Evolutionary conservation across 2,329 filamentous ascomycete species (phyloP), one percentile per base, ranked within the genome.

Genomic region (Alternaria metachromatica): DNA sequence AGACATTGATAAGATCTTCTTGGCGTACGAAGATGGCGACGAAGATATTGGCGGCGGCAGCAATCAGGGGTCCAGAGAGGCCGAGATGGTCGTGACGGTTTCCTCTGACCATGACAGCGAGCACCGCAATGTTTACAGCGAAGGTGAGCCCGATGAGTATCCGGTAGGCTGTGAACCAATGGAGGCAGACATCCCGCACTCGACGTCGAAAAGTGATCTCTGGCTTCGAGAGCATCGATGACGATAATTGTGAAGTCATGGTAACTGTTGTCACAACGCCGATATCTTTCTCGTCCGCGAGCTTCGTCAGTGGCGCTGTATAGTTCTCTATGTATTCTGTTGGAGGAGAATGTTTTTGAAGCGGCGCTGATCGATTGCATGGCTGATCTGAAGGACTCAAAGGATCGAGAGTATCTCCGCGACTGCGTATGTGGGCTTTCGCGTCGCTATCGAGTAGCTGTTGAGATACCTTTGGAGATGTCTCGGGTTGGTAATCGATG

Each of bases 1-100:
- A 68, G 5, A 62, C 7, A 59, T 80, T 80, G 65, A 79, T 65
- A 6, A 78, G 43, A 18, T 75, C 74, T 51, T 80, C 79, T 46
- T 80, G 75, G 3, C 79, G 75, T 8, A 76, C 57, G 7, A 78
- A 23, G 6, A 80, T 71, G n/a, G 76, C 66, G 18, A 69, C 64
- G 23, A 74, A 64, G 45, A 80, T 62, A 62, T 83, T 82, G 54
- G 72, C 60, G 3, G 79, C 75, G 5, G 77, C 74, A 4, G 75
- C 76, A 15, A 75, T 75, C 3, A 74, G 64, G 6, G 62, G n/a
- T 4, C 43, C 33, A 6, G 63, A 21, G 2, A 60, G 57, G 4
- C 56, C n/a, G 10, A 62, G 4, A 6, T 15, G 33, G 23, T 33
- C 30, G 15, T 21, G 4, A 2, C 54, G 9, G 12, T 37, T 21